Percentiles rank a stretch among this genome's conserved stretches.
Evolutionary conservation across 371 early-diverging fungal species (phyloP).

Genomic region (Paramicrosporidium saccamoebae): DNA sequence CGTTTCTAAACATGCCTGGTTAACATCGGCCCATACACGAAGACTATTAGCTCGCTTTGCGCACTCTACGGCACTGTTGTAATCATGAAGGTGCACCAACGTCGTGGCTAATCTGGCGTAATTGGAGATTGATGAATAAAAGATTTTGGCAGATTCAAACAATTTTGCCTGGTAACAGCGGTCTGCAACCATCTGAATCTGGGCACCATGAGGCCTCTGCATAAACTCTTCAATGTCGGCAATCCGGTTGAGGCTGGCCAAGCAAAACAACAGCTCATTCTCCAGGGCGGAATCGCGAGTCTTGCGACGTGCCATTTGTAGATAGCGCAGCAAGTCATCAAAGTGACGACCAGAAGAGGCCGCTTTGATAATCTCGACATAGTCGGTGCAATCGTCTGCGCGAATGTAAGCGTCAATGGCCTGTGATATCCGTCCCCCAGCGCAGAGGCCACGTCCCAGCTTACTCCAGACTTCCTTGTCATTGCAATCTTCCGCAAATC

Average conservation of each 20-base stretch:
- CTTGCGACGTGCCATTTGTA: conserved; percentile 68
- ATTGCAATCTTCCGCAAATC: conserved; percentile 69
- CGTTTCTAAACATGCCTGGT: conserved; percentile 65
- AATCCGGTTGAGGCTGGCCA: conserved; percentile 62
- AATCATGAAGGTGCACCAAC: conserved; percentile 66
- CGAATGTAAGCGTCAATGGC: conserved; percentile 82
- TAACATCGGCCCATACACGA: conserved; percentile 87
- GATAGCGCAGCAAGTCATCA: conserved; percentile 62
- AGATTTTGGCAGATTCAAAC: conserved; percentile 67
- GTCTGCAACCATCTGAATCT: conserved; percentile 68
- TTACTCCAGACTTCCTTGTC: conserved; percentile 68
- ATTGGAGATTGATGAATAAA: conserved; percentile 75
- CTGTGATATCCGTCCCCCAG: conserved; percentile 54
- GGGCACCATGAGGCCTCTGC: conserved; percentile 61
- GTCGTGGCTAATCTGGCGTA: conserved; percentile 82
- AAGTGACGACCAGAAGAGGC: conserved; percentile 44
- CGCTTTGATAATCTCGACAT: conserved; percentile 45
- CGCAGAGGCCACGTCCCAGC: conserved; percentile 73
- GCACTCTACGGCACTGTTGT: conserved; percentile 80
- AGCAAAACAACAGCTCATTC: conserved; percentile 67
- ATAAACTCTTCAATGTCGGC: conserved; percentile 74
- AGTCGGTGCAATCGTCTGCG: conserved; percentile 65
- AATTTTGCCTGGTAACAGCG: conserved; percentile 64
- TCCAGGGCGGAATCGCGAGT: conserved; percentile 71
- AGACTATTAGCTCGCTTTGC: conserved; percentile 88